These are phyloP conservation scores for Cryptococcus sp. DNA, from an alignment of 1,284 basidiomycete species.

Conservation along the genomic window DNA sequence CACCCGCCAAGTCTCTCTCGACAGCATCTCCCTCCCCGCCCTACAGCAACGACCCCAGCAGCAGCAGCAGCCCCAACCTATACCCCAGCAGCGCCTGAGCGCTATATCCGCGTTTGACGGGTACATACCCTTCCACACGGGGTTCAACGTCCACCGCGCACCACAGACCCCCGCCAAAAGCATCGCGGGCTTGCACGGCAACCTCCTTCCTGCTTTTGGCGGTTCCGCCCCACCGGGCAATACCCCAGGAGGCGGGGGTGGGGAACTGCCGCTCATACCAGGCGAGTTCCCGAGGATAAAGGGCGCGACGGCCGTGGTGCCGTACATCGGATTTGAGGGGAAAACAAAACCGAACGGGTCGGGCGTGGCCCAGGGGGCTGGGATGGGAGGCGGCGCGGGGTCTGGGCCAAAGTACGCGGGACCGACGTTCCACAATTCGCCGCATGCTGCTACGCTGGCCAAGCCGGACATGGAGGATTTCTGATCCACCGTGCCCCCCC, in stretches of 20 bases:
- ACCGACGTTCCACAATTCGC: constrained; percentile 48
- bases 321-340: neutral
- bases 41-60: constrained; percentile 2
- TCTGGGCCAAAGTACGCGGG: constrained; percentile 42
- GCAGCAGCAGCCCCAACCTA: constrained; percentile 7
- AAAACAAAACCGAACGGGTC: constrained; percentile 2
- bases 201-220: neutral
- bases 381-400: neutral
- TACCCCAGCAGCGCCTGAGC: neutral
- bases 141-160: constrained; percentile 40
- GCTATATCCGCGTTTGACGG: constrained; percentile 32
- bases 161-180: constrained; percentile 43
- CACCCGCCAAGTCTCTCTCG: constrained; percentile 27
- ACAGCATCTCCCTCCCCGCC: constrained; percentile 15
- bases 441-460: constrained; percentile 37
- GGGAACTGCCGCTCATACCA: constrained; percentile 21
- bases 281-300: constrained; percentile 42
- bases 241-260: neutral
- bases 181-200: constrained; percentile 10
- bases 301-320: neutral
- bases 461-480: constrained; percentile 48
- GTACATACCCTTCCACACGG: constrained; percentile 34
- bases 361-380: neutral
- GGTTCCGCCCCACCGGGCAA: no score
- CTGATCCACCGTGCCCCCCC: constrained; percentile 9